phyloP scores from a whole-genome alignment of 129 eudicot species.

The Helianthus tuberosus region DNA sequence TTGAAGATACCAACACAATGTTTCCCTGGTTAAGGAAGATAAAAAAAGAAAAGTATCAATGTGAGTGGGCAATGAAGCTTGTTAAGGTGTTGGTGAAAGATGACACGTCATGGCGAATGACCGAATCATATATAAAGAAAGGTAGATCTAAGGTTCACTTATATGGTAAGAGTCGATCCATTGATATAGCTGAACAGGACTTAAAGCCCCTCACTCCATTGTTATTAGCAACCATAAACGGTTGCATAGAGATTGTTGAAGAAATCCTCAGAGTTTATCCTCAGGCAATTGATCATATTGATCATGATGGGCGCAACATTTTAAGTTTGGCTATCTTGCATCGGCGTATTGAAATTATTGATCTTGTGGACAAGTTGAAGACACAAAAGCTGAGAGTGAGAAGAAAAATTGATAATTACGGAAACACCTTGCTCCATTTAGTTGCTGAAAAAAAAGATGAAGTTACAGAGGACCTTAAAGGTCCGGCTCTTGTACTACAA shows the following conservation, averaged over 20 bases:
- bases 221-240: slow-evolving; percentile 32
- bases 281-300: slow-evolving; percentile 34
- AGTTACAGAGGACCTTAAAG: not conserved
- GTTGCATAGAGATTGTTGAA: slow-evolving; percentile 35
- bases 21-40: slow-evolving; percentile 17
- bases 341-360: slow-evolving; percentile 12
- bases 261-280: slow-evolving; percentile 34
- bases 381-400: slow-evolving; percentile 21
- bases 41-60: slow-evolving; percentile 1
- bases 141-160: slow-evolving; percentile 14
- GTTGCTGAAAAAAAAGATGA: slow-evolving; percentile 20
- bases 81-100: slow-evolving; percentile 32
- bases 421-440: slow-evolving; percentile 36
- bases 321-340: not conserved
- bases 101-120: slow-evolving; percentile 34
- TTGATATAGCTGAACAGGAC: not conserved
- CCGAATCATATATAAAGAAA: slow-evolving; percentile 2
- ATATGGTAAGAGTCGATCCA: not conserved
- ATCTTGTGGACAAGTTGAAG: slow-evolving; percentile 22
- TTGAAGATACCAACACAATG: slow-evolving; percentile 2
- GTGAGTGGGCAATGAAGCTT: slow-evolving; percentile 27
- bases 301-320: slow-evolving; percentile 27
- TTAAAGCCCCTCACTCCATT: slow-evolving; percentile 30
- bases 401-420: slow-evolving; percentile 25
- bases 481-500: slow-evolving; percentile 32